phyloP scores from a whole-genome alignment of 1,139 yeast genomes.

The Magnusiomyces suaveolens region DNA sequence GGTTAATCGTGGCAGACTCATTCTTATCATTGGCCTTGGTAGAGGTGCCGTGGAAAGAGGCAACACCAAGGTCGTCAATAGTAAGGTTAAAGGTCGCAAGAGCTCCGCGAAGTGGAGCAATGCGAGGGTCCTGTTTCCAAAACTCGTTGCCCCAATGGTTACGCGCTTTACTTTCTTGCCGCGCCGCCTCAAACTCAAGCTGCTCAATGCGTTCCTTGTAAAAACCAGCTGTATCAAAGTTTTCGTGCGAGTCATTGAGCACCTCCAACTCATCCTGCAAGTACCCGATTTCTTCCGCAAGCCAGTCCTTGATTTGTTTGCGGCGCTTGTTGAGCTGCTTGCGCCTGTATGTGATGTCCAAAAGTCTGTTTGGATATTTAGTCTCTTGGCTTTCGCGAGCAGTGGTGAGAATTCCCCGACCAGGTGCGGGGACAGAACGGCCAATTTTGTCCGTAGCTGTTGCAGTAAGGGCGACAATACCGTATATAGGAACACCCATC shows the following conservation, averaged over 20 bases:
- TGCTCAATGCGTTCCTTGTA: slow-evolving; percentile 80
- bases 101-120: slow-evolving; percentile 94
- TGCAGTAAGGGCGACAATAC: slow-evolving; percentile 85
- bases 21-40: slow-evolving; percentile 97
- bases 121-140: slow-evolving; percentile 82
- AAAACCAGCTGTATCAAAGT: slow-evolving; percentile 46
- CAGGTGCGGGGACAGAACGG: slow-evolving; percentile 98
- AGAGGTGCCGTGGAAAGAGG: slow-evolving; percentile 99
- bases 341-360: slow-evolving; percentile 87
- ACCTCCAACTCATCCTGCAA: slow-evolving; percentile 61
- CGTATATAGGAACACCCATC: slow-evolving; percentile 99
- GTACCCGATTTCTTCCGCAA: slow-evolving; percentile 65
- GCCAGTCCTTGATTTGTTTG: slow-evolving; percentile 72
- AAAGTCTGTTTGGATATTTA: slow-evolving; percentile 70
- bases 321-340: slow-evolving; percentile 80
- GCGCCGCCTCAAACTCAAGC: slow-evolving; percentile 70
- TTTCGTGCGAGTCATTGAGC: slow-evolving; percentile 54
- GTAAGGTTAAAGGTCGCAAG: slow-evolving; percentile 88
- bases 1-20: slow-evolving; percentile 82
- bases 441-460: slow-evolving; percentile 98
- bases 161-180: slow-evolving; percentile 83
- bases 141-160: slow-evolving; percentile 94
- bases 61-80: slow-evolving; percentile 88
- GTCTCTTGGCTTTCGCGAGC: slow-evolving; percentile 88
- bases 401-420: slow-evolving; percentile 96